Base-by-base conservation (phyloP, 352 stramenopile genomes). In the Pythium monospermum region DNA sequence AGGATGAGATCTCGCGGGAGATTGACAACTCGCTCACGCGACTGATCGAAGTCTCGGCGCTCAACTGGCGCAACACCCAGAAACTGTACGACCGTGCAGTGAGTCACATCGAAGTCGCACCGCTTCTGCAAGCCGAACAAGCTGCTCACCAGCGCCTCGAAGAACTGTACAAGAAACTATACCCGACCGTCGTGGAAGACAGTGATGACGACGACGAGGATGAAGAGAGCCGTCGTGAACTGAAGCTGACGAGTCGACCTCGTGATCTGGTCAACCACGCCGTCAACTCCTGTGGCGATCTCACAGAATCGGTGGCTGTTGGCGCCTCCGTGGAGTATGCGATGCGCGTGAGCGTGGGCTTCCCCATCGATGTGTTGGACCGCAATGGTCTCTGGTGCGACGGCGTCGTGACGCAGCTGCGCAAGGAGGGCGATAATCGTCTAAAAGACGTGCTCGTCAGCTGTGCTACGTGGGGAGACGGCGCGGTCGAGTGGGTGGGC, bases 331-430 rank as follows among this genome's bases (percentile, higher is more conserved):
- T 88, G 25, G 78, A 91, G 53, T 90, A 81, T 61, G 70, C 74
- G 16, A 50, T 88, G 49, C 66, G 41, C 53, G 84, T 41, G 52
- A 66, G 54, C 44, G 71, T 6, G 2, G 84, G 82, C 4, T 80
- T 93, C 41, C 68, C 78, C 35, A 71, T 90, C 25, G 84, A 94
- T 51, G 80, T 87, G 36, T 57, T 94, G 16, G 84, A 94, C 59
- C 64, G 68, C 30, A 85, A 84, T 23, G 78, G 76, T 4, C 85
- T 76, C 44, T 94, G 84, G 84, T 87, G 86, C 39, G 71, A 87
- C n/a, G 84, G 77, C 10, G 68, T 88, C 50, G 76, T 94, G 3
- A 36, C 87, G 10, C 74, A 92, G 21, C 52, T 75, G 11, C 80
- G 75, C 48, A 52, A 55, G 13, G 73, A 91, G 57, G 55, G 50